phyloP scores from a whole-genome alignment of 2,329 filamentous ascomycete genomes.

The Colletotrichum sp. region DNA sequence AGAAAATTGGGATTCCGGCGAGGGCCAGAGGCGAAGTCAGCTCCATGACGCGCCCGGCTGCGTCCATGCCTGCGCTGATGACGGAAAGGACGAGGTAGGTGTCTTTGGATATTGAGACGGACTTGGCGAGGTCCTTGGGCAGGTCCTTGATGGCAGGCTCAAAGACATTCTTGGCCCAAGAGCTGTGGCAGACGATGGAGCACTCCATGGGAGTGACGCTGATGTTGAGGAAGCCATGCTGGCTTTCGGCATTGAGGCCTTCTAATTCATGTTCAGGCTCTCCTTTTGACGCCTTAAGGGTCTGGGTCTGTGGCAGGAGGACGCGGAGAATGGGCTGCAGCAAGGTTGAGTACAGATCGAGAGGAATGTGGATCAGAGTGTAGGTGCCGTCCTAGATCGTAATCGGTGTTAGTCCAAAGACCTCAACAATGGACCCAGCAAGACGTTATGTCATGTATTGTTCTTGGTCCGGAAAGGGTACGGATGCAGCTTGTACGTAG shows the following conservation, averaged over 20 bases:
- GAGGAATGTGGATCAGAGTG: conserved; percentile 88
- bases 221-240: conserved; percentile 89
- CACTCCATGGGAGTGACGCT: conserved; percentile 92
- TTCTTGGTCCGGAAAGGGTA: background rate
- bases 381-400: conserved; percentile 77
- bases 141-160: conserved; percentile 69
- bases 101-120: conserved; percentile 79
- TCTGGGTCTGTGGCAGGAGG: conserved; percentile 70
- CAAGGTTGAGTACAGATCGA: conserved; percentile 78
- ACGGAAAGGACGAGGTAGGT: conserved; percentile 90
- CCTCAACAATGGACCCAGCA: background rate
- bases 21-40: conserved; percentile 89
- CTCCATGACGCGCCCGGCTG: conserved; percentile 89
- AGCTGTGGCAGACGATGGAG: conserved; percentile 85
- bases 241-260: conserved; percentile 55
- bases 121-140: conserved; percentile 53
- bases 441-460: background rate
- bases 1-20: conserved; percentile 95
- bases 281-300: conserved; percentile 38
- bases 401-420: background rate
- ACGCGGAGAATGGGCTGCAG: conserved; percentile 87
- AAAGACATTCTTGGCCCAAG: conserved; percentile 78
- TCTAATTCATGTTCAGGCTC: conserved; percentile 44
- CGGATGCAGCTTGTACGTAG: background rate
- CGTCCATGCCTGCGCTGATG: conserved; percentile 87